Base-by-base conservation (phyloP, 495 filamentous ascomycete genomes). In the Aspergillus bertholletiae region DNA sequence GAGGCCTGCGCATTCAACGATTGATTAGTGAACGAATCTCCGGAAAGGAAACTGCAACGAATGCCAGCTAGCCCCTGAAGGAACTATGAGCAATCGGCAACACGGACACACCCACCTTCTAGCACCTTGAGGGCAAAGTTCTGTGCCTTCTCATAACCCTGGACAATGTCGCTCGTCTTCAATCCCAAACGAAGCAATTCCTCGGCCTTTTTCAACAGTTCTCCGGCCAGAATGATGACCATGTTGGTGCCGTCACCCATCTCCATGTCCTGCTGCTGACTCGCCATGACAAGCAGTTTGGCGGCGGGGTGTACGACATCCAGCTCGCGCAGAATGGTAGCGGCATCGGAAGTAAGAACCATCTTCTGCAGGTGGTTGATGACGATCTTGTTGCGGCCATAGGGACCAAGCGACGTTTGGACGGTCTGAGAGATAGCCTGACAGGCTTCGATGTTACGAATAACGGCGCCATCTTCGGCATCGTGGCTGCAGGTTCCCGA, bases 311-410 rank as follows among this genome's bases (percentile, higher is more conserved):
- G 95, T 27, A 99, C 93, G 43, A 99, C 95, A 67, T 99, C 95
- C 68, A 99, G 82, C 72, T 99, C 95, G 64, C 91, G 88, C 51
- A 99, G 80, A 59, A 99, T 99, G 23, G 94, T 96, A 58, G 95
- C 95, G 35, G 95, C 95, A 69, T 99, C 95, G 43, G 91, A 96
- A 54, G 95, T 99, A 54, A 99, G 81, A 57, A 96, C 93, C 94
- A 97, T 96, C 81, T 99, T 99, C 75, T 96, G 92, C 54, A 99
- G 81, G 77, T 99, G 95, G 76, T 97, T 99, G 80, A 99, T 97
- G 77, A 99, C 90, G 72, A 99, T 96, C 80, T 99, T 99, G 80
- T 97, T 99, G 72, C 95, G 89, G 66, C 95, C 95, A 70, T 94
- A 97, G 49, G 95, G 95, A 46, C 95, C 94, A 34, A 99, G 81